A percentile compares a stretch with the other conserved stretches of the same genome.
Evolutionary conservation across 73 alveolate species (phyloP).

Genomic region (Symbiodinium pilosum): DNA sequence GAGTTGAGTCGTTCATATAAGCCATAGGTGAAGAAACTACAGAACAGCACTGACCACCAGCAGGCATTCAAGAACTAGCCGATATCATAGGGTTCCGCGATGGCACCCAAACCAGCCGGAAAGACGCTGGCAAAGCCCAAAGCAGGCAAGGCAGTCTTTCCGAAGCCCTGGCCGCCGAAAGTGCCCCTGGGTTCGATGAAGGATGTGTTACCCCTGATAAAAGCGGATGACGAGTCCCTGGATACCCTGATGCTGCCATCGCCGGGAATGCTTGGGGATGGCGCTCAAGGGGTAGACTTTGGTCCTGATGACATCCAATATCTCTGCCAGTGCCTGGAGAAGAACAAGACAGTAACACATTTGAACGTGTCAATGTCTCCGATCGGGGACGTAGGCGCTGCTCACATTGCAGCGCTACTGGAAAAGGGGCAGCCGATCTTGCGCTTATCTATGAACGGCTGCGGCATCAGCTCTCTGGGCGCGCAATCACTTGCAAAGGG

Average conservation of each 20-base stretch:
- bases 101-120: conserved; percentile 34
- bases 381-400: conserved; percentile 57
- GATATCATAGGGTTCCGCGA: no score
- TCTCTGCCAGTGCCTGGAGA: conserved; percentile 39
- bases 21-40: no score
- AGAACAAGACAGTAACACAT: conserved; percentile 42
- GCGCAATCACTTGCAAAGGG: conserved; percentile 17
- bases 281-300: neutral
- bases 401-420: conserved; percentile 13
- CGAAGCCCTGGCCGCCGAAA: conserved; percentile 51
- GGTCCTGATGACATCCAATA: conserved; percentile 49
- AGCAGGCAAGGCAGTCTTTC: neutral
- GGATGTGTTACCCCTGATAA: conserved; percentile 51
- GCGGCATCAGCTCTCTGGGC: conserved; percentile 42
- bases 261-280: conserved; percentile 32
- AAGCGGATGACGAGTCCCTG: conserved; percentile 40
- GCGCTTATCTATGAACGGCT: conserved; percentile 59
- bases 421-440: neutral
- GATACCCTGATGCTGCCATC: conserved; percentile 40
- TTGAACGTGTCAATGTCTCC: conserved; percentile 37
- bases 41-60: no score
- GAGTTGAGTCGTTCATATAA: no score
- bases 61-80: no score
- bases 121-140: neutral
- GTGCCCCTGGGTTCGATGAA: conserved; percentile 46